Evolutionary conservation across 768 basidiomycete species (phyloP).

Genomic region (Phlegmacium glaucopus): DNA sequence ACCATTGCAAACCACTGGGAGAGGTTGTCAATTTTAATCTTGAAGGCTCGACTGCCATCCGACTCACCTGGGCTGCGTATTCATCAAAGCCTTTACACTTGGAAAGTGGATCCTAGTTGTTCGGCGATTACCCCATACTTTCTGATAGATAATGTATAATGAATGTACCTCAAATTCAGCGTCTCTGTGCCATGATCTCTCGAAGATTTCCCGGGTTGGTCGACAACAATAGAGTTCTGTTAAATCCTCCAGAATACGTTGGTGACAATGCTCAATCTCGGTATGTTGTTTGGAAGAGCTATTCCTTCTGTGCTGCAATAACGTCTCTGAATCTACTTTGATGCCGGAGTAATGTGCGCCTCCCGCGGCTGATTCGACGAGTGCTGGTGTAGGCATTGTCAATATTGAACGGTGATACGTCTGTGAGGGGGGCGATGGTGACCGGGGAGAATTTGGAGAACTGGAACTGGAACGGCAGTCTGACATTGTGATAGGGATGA

Average conservation of each 20-base stretch:
- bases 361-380: constrained; percentile 56
- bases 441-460: constrained; percentile 18
- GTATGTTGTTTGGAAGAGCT: constrained; percentile 30
- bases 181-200: constrained; percentile 49
- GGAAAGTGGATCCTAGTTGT: constrained; percentile 43
- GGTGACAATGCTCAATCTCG: constrained; percentile 38
- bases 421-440: constrained; percentile 36
- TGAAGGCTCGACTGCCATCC: not conserved
- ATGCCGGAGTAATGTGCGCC: constrained; percentile 63
- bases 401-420: constrained; percentile 45
- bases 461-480: constrained; percentile 12
- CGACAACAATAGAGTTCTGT: constrained; percentile 54
- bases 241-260: constrained; percentile 52
- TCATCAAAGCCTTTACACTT: constrained; percentile 48
- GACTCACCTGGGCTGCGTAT: constrained; percentile 51
- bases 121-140: not conserved
- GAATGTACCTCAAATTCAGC: constrained; percentile 50
- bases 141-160: not conserved
- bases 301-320: constrained; percentile 35
- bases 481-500: constrained; percentile 6
- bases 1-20: constrained; percentile 54
- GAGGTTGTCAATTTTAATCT: not conserved
- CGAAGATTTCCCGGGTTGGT: constrained; percentile 51
- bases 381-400: constrained; percentile 45
- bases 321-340: constrained; percentile 33